Conservation (phyloP, 73 alveolate species). For the Tetrahymena borealis region DNA sequence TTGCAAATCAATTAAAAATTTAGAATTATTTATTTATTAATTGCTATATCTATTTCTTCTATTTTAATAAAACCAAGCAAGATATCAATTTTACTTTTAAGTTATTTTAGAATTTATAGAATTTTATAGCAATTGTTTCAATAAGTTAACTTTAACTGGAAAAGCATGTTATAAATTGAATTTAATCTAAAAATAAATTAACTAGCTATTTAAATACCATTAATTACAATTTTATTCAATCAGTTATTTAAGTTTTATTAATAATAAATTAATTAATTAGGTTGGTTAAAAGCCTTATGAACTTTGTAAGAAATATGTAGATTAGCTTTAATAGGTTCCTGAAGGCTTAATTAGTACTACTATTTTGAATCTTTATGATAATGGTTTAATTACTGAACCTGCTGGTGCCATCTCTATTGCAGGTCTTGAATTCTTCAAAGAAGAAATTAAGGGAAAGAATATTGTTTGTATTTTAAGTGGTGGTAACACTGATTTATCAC, state of each 20-base stretch:
- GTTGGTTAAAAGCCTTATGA: constrained; percentile 1
- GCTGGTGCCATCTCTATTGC: constrained; percentile 26
- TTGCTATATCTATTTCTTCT: no score
- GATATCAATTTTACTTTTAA: no score
- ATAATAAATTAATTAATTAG: not conserved
- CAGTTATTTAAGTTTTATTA: not conserved
- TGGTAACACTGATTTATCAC: constrained; percentile 25
- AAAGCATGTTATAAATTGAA: no score
- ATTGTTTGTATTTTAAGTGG: constrained; percentile 33
- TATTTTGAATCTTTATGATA: constrained; percentile 6
- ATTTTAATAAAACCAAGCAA: no score
- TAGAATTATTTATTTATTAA: no score
- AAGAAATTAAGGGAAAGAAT: constrained; percentile 25
- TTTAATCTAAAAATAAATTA: no score
- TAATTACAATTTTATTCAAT: no score
- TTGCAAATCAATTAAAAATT: no score
- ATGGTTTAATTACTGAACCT: constrained; percentile 31
- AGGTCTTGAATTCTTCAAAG: constrained; percentile 13
- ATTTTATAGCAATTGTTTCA: no score
- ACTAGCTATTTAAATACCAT: no score
- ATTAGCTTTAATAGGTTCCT: not conserved
- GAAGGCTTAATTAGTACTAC: constrained; percentile 34
- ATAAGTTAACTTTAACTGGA: no score
- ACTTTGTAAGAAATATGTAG: constrained; percentile 17
- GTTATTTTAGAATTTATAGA: no score